Percentiles rank a stretch among this genome's conserved stretches.
These are phyloP conservation scores for Grosmannia serpens DNA, from an alignment of 2,329 filamentous ascomycete genomes.

Conservation along the genomic window DNA sequence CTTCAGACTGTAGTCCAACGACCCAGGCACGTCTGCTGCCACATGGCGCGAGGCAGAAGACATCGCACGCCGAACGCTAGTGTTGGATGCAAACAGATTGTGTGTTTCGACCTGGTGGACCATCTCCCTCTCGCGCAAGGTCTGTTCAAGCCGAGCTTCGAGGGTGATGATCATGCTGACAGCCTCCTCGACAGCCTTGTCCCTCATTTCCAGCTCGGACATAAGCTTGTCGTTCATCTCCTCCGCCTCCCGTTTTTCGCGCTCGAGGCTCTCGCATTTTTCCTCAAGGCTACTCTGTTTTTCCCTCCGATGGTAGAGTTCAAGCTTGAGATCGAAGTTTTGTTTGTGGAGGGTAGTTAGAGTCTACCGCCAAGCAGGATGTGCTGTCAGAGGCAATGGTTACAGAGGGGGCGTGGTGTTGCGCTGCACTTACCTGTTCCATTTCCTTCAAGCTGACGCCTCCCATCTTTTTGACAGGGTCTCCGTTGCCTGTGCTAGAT, in stretches of 20 bases:
- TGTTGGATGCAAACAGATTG: conserved; percentile 20
- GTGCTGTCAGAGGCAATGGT: background rate
- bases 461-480: conserved; percentile 35
- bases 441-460: conserved; percentile 55
- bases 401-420: too few species aligned
- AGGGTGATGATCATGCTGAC: conserved; percentile 56
- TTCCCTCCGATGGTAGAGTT: conserved; percentile 58
- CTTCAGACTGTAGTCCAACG: conserved; percentile 9
- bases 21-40: background rate
- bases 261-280: conserved; percentile 32
- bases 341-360: conserved; percentile 60
- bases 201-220: conserved; percentile 52
- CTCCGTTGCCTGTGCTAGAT: conserved; percentile 28
- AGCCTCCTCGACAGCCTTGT: conserved; percentile 60
- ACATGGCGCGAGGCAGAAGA: conserved; percentile 8
- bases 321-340: conserved; percentile 67
- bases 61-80: conserved; percentile 13
- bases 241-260: conserved; percentile 48
- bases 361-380: conserved; percentile 28
- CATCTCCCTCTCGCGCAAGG: conserved; percentile 41
- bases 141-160: conserved; percentile 46
- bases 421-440: conserved; percentile 40
- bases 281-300: conserved; percentile 44
- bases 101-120: conserved; percentile 34
- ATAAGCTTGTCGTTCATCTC: conserved; percentile 47